phyloP scores from a whole-genome alignment of 129 eudicot species.

The Flaveria robusta region DNA sequence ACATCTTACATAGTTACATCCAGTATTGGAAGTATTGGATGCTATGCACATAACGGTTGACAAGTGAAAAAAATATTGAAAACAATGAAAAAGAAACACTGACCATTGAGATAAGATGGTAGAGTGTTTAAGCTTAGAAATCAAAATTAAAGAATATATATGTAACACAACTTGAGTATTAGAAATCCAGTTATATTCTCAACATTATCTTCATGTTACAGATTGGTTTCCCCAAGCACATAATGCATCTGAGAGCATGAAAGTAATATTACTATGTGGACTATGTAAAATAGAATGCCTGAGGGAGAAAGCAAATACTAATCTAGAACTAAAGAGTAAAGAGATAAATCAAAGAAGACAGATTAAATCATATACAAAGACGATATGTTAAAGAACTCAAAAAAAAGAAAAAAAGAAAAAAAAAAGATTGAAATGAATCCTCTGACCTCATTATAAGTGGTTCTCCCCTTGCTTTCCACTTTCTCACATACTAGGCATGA shows the following conservation, averaged over 20 bases:
- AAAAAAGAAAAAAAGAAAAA: constrained; percentile 8
- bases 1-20: no score
- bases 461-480: constrained; percentile 90
- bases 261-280: background rate
- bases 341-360: background rate
- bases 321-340: background rate
- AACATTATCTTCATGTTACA: background rate
- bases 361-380: background rate
- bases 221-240: no score
- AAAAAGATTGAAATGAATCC: constrained; percentile 23
- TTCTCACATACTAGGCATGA: constrained; percentile 63
- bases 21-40: no score
- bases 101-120: background rate
- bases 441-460: constrained; percentile 84
- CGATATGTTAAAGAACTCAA: constrained; percentile 15
- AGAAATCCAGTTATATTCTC: constrained; percentile 5
- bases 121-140: constrained; percentile 9
- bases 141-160: background rate
- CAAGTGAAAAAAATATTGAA: background rate
- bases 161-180: no score
- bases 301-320: background rate
- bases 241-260: background rate
- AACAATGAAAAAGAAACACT: background rate
- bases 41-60: constrained; percentile 10
- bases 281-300: constrained; percentile 12